Evolutionary conservation across 1,284 basidiomycete species (phyloP).

Genomic region (Pyrrhoderma noxium): DNA sequence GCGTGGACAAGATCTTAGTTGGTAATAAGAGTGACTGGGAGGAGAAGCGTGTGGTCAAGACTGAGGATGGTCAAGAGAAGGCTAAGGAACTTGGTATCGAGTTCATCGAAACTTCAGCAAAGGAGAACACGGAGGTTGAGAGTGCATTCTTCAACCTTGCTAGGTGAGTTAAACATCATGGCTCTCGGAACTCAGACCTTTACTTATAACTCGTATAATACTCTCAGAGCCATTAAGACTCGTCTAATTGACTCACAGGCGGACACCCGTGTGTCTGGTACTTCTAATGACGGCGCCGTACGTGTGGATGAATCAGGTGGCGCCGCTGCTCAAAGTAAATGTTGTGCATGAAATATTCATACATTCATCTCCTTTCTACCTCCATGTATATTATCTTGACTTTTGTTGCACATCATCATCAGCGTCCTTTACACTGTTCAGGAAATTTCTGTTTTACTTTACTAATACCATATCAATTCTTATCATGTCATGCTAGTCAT

Average conservation of each 20-base stretch:
- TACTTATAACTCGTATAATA: constrained; percentile 3
- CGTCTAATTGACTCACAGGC: constrained; percentile 93
- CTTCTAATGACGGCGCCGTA: constrained; percentile 47
- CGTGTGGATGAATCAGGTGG: constrained; percentile 53
- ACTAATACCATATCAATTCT: neutral
- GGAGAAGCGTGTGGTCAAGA: constrained; percentile 90
- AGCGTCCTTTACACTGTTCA: constrained; percentile 2
- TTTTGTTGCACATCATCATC: neutral
- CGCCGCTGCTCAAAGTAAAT: constrained; percentile 36
- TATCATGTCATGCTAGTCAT: neutral
- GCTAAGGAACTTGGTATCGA: constrained; percentile 87
- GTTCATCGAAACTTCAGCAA: constrained; percentile 98
- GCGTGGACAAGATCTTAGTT: constrained; percentile 98
- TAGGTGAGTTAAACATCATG: constrained; percentile 47
- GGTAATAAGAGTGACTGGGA: constrained; percentile 99
- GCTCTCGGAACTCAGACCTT: too few species aligned
- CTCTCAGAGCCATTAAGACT: constrained; percentile 86
- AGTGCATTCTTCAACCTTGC: constrained; percentile 98
- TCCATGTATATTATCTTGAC: constrained; percentile 5
- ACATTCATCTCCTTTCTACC: neutral
- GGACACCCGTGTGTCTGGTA: constrained; percentile 44
- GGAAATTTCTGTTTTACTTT: neutral
- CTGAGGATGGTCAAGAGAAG: constrained; percentile 76
- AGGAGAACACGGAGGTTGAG: constrained; percentile 96
- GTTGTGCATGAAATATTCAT: constrained; percentile 43